Conservation (phyloP, 169 alveolate species). For the Perkinsus chesapeaki region DNA sequence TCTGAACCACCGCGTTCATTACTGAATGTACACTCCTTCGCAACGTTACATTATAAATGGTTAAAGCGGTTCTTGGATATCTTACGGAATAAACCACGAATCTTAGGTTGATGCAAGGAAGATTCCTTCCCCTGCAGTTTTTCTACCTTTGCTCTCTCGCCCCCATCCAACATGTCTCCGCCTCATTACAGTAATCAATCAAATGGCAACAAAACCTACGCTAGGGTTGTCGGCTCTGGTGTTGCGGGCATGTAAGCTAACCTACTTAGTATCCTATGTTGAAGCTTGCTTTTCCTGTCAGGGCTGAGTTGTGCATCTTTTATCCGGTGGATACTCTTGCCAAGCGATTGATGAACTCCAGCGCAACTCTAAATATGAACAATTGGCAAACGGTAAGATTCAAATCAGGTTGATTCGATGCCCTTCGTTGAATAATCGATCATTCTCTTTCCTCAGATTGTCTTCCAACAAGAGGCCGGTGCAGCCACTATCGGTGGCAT, state of each 20-base stretch:
- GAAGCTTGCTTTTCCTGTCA: not conserved
- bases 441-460: not conserved
- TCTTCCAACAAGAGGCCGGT: not conserved
- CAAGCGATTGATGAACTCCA: not conserved
- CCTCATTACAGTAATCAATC: not conserved
- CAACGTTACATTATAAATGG: not conserved
- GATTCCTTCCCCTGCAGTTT: not conserved
- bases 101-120: not conserved
- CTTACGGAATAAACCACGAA: no score
- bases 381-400: not conserved
- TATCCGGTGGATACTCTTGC: constrained; percentile 12
- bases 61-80: no score
- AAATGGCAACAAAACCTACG: not conserved
- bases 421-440: not conserved
- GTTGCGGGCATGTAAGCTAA: not conserved
- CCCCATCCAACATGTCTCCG: not conserved
- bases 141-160: not conserved
- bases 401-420: not conserved
- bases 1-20: not conserved
- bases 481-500: not conserved
- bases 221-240: not conserved
- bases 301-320: not conserved
- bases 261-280: not conserved
- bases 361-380: not conserved
- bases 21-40: not conserved